A percentile compares a stretch with the other conserved stretches of the same genome.
These are phyloP conservation scores for Schwanniomyces yamadae DNA, from an alignment of 805 yeast genomes.

Conservation along the genomic window DNA sequence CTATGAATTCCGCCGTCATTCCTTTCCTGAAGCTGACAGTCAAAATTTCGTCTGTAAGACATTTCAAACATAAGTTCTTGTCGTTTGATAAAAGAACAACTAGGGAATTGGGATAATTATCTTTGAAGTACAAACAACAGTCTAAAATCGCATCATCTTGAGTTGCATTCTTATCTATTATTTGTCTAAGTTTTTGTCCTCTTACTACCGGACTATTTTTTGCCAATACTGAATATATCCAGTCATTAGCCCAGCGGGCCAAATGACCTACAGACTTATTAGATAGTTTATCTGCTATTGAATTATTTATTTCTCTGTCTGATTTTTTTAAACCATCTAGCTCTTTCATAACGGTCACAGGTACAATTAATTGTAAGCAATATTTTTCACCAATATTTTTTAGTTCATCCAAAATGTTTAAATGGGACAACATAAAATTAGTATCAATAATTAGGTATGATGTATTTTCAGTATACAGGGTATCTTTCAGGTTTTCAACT, in stretches of 20 bases:
- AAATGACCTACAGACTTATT: constrained; percentile 47
- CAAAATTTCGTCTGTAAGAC: constrained; percentile 60
- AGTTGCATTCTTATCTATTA: constrained; percentile 39
- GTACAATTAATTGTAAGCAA: constrained; percentile 59
- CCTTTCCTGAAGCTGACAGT: constrained; percentile 56
- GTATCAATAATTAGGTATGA: constrained; percentile 73
- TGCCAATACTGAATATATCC: constrained; percentile 69
- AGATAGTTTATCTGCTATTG: constrained; percentile 16
- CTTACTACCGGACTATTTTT: constrained; percentile 47
- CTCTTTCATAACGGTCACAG: constrained; percentile 68
- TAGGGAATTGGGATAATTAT: constrained; percentile 27
- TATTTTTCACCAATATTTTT: constrained; percentile 37
- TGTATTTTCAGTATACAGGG: constrained; percentile 17
- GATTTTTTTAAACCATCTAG: constrained; percentile 77
- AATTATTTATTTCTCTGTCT: constrained; percentile 9
- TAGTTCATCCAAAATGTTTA: constrained; percentile 56
- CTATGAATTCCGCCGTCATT: constrained; percentile 47
- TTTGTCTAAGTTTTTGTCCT: constrained; percentile 65
- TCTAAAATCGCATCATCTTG: constrained; percentile 87
- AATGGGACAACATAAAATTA: constrained; percentile 73
- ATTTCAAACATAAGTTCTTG: constrained; percentile 76
- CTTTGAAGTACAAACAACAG: constrained; percentile 68
- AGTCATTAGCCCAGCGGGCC: constrained; percentile 73
- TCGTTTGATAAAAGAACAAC: constrained; percentile 78
- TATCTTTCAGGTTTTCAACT: constrained; percentile 13